Percentiles rank a stretch among this genome's conserved stretches.
phyloP scores from a whole-genome alignment of 2,329 filamentous ascomycete species.

The Aureobasidium namibiae region DNA sequence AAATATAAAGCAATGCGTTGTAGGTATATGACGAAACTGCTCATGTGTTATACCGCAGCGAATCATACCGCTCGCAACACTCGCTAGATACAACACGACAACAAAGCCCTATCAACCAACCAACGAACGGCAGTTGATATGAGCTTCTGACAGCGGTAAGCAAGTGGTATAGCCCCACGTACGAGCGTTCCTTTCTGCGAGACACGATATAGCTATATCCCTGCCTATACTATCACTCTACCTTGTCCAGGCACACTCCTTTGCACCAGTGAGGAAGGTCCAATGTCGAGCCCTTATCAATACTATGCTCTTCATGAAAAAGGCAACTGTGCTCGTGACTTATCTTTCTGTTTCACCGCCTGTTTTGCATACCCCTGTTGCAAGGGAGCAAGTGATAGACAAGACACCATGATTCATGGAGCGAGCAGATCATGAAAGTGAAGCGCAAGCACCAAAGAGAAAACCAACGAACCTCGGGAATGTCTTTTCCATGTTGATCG shows the following conservation, averaged over 20 bases:
- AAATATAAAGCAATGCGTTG: neutral
- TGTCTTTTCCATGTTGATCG: too few relatives aligned
- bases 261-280: neutral
- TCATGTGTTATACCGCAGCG: neutral
- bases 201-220: neutral
- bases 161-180: neutral
- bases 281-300: neutral
- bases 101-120: neutral
- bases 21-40: neutral
- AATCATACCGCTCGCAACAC: neutral
- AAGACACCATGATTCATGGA: neutral
- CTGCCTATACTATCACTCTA: neutral
- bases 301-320: neutral
- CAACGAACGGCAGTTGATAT: neutral
- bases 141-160: neutral
- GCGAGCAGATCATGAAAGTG: too few relatives aligned
- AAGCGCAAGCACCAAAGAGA: too few relatives aligned
- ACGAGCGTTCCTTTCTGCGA: neutral
- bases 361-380: neutral
- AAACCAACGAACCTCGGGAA: too few relatives aligned
- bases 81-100: neutral
- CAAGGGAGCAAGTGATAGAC: neutral
- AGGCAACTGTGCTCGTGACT: conserved; percentile 5
- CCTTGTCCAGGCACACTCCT: neutral
- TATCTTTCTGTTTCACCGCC: neutral